These are phyloP conservation scores for Microbotryomycetes sp. DNA, from an alignment of 1,284 basidiomycete species.

Conservation along the genomic window DNA sequence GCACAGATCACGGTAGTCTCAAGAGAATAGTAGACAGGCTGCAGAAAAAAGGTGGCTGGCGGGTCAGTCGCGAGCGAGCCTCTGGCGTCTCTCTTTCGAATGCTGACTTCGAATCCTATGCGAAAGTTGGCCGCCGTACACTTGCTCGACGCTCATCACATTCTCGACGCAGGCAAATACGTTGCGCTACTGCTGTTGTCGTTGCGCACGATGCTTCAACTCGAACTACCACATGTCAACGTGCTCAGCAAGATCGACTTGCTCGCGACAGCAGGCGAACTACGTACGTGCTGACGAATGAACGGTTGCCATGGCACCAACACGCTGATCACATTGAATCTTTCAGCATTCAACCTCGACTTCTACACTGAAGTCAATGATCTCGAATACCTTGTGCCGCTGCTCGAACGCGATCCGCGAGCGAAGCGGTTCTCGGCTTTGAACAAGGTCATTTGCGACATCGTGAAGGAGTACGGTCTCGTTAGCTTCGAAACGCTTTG, in stretches of 20 bases:
- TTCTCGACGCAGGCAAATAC: conserved; percentile 93
- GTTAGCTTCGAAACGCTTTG: conserved; percentile 96
- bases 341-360: conserved; percentile 85
- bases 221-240: conserved; percentile 95
- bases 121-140: conserved; percentile 84
- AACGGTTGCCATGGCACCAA: not conserved
- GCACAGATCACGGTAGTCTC: conserved; percentile 86
- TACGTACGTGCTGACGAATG: conserved; percentile 55
- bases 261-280: conserved; percentile 74
- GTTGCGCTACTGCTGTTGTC: conserved; percentile 86
- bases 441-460: conserved; percentile 81
- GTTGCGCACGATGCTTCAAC: conserved; percentile 92
- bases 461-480: conserved; percentile 90
- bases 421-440: conserved; percentile 65
- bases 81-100: not conserved
- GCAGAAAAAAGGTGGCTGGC: conserved; percentile 63
- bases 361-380: conserved; percentile 99
- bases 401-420: conserved; percentile 55
- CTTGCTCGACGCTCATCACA: conserved; percentile 91
- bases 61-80: conserved; percentile 55
- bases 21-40: conserved; percentile 69
- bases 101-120: conserved; percentile 1
- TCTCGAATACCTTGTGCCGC: conserved; percentile 75
- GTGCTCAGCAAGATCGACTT: conserved; percentile 95
- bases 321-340: not conserved